These are phyloP conservation scores for Calycina marina DNA, from an alignment of 2,329 filamentous ascomycete species.

Conservation along the genomic window DNA sequence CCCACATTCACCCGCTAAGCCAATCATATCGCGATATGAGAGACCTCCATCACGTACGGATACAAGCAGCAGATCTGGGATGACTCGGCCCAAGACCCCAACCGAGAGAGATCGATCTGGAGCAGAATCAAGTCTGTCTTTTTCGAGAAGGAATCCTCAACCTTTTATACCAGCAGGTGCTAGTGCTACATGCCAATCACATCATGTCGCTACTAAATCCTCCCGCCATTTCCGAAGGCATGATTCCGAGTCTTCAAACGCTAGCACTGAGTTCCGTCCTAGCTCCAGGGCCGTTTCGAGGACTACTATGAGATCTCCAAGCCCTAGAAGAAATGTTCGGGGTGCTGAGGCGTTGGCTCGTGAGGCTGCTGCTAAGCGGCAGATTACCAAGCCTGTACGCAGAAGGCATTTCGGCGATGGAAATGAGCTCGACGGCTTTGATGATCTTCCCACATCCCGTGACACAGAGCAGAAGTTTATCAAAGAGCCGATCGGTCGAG, in stretches of 20 bases:
- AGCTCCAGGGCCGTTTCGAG: conserved; percentile 42
- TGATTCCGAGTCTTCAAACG: conserved; percentile 59
- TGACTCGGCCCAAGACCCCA: conserved; percentile 54
- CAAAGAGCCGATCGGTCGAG: conserved; percentile 60
- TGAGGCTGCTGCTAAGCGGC: conserved; percentile 45
- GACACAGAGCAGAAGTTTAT: conserved; percentile 69
- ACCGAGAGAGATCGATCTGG: conserved; percentile 38
- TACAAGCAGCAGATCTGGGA: conserved; percentile 29
- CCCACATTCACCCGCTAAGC: conserved; percentile 36
- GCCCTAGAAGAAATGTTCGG: conserved; percentile 33
- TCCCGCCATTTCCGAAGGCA: conserved; percentile 62
- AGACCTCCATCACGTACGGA: conserved; percentile 46
- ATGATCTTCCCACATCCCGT: conserved; percentile 82
- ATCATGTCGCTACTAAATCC: conserved; percentile 58
- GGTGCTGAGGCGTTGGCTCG: conserved; percentile 27
- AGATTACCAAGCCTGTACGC: conserved; percentile 58
- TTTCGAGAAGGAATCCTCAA: conserved; percentile 43
- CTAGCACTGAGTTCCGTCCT: conserved; percentile 42
- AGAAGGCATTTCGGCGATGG: conserved; percentile 77
- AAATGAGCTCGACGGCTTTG: conserved; percentile 81
- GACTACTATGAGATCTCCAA: conserved; percentile 40
- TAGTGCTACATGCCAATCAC: conserved; percentile 54
- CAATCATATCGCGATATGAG: conserved; percentile 33
- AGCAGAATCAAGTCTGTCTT: conserved; percentile 34
- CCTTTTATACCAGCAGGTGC: conserved; percentile 72